Evolutionary conservation across 2,329 filamentous ascomycete genomes (phyloP), one percentile per base, ranked within the genome.

Genomic region (Colletotrichum kahawae): DNA sequence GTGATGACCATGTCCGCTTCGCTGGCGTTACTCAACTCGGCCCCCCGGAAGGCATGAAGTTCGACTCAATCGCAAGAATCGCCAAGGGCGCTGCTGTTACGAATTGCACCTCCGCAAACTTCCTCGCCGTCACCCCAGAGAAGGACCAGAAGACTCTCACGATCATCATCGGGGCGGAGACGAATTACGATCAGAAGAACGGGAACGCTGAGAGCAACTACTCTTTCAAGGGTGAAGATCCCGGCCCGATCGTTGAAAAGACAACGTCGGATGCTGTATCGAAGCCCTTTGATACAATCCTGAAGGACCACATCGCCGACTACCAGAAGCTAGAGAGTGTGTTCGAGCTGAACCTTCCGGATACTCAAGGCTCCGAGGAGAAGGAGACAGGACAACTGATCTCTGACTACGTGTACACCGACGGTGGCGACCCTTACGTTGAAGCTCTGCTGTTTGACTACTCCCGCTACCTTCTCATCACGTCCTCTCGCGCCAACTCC

Each of bases 371-470:
- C 13, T 90, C 89, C 0, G 79, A 82, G 3, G 78, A 78, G 1
- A 77, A 82, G 9, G 85, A 88, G 67, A 88, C 86, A 0, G 77
- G 80, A 1, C 74, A 92, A 14, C 72, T 87, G 3, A 79, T 87
- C 33, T 67, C 79, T 5, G 77, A 77, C 18, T 85, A 86, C 43
- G 78, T 80, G 43, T 77, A 78, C 14, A 79, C 80, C 6, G 77
- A 74, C n/a, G 57, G 78, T 1, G 85, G 87, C 2, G 87, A 91
- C 69, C 88, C 90, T 0, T 91, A 86, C 48, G 80, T 92, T 3
- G 88, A 91, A 66, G 84, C 82, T 4, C 81, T 91, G 1, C 83
- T 90, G 5, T 91, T 91, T 76, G 87, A 90, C 76, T 90, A 88
- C 64, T 86, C 85, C 6, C 85, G 88, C 8, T 87, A 92, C 68